Evolutionary conservation across 2,329 filamentous ascomycete species (phyloP).

Genomic region (Fusarium keratoplasticum): DNA sequence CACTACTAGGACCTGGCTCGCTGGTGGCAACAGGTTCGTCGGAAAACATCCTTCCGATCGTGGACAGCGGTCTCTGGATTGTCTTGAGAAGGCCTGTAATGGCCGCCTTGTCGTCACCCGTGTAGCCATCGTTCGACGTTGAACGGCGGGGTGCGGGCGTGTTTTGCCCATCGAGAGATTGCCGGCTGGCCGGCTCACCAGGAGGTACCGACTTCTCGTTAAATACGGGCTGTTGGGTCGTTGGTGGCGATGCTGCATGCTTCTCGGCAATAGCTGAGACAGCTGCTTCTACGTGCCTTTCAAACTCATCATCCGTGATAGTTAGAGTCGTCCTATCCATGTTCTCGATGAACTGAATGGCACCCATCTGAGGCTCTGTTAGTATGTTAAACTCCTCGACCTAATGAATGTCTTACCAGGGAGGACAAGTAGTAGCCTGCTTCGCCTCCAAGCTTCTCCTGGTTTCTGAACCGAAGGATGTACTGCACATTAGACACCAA

Average conservation of each 20-base stretch:
- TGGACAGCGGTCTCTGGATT: constrained; percentile 90
- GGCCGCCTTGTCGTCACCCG: constrained; percentile 78
- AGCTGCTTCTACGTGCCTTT: constrained; percentile 93
- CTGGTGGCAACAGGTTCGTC: constrained; percentile 65
- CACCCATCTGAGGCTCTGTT: constrained; percentile 74
- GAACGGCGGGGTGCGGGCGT: constrained; percentile 61
- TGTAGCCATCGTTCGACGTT: constrained; percentile 65
- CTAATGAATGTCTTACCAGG: constrained; percentile 66
- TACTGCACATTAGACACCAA: constrained; percentile 98
- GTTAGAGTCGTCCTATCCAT: constrained; percentile 94
- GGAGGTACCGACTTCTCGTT: constrained; percentile 57
- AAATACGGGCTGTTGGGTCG: constrained; percentile 52
- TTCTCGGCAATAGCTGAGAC: constrained; percentile 96
- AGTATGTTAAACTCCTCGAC: background rate
- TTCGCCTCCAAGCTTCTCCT: constrained; percentile 97
- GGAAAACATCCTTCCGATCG: constrained; percentile 94
- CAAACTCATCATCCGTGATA: constrained; percentile 94
- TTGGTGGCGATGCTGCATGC: constrained; percentile 67
- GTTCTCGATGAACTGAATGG: constrained; percentile 95
- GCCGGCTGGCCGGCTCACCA: constrained; percentile 51
- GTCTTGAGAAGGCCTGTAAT: constrained; percentile 88
- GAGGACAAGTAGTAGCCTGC: constrained; percentile 98
- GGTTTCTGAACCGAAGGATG: constrained; percentile 95
- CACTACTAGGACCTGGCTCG: constrained; percentile 46
- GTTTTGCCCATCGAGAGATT: constrained; percentile 55